Percentiles rank a stretch among this genome's conserved stretches.
Evolutionary conservation across 371 early-diverging fungal genomes (phyloP).

Genomic region (Actinomortierella wolfii): DNA sequence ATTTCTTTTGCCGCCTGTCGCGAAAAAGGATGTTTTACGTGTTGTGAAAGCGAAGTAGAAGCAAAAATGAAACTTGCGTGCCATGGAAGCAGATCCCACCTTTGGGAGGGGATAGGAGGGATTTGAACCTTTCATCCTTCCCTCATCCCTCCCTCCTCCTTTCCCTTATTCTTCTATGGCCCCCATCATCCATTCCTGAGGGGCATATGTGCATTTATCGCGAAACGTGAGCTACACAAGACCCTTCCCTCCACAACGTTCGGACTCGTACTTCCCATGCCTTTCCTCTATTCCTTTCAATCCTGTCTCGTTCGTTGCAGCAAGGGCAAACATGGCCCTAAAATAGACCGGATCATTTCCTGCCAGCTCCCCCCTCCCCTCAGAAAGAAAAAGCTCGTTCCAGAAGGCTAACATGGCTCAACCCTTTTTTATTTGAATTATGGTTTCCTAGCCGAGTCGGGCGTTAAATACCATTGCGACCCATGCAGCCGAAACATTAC

Average conservation of each 20-base stretch:
- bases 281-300: not conserved
- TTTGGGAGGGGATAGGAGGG: no score
- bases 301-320: not conserved
- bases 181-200: no score
- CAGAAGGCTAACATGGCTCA: not conserved
- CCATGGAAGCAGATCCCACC: constrained; percentile 13
- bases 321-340: no score
- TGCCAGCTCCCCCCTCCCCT: no score
- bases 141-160: no score
- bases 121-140: no score
- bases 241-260: no score
- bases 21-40: not conserved
- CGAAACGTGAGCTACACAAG: no score
- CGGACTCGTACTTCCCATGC: no score
- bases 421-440: not conserved
- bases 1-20: not conserved
- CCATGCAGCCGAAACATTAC: constrained; percentile 89
- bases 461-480: constrained; percentile 85
- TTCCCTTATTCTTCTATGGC: no score
- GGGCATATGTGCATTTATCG: no score
- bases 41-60: not conserved
- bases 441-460: constrained; percentile 32
- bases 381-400: not conserved
- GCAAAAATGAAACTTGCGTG: constrained; percentile 1
- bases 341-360: no score